phyloP scores from a whole-genome alignment of 352 stramenopile genomes.

The Thraustotheca clavata region DNA sequence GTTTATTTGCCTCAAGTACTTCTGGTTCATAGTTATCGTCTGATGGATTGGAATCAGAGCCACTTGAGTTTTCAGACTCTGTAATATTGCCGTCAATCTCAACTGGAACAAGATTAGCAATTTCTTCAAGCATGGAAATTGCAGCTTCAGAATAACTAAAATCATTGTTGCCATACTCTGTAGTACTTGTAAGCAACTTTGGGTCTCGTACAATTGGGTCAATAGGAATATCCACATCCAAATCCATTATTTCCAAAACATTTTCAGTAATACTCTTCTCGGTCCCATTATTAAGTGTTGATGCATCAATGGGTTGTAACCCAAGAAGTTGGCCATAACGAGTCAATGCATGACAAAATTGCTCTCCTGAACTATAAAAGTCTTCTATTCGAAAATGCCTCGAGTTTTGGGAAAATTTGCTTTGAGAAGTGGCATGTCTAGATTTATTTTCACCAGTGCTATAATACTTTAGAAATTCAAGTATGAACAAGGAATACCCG shows the following conservation, averaged over 20 bases:
- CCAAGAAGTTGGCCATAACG: slow-evolving; percentile 51
- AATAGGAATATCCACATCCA: neutral
- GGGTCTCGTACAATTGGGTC: neutral
- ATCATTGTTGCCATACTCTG: neutral
- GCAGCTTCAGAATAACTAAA: slow-evolving; percentile 10
- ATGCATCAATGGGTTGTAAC: slow-evolving; percentile 28
- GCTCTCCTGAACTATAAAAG: slow-evolving; percentile 35
- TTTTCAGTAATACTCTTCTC: neutral
- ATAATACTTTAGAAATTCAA: neutral
- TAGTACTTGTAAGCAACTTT: neutral
- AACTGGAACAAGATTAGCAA: slow-evolving; percentile 50
- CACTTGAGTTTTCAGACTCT: slow-evolving; percentile 31
- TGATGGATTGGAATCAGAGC: slow-evolving; percentile 66
- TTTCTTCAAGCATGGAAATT: slow-evolving; percentile 47
- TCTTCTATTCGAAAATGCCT: slow-evolving; percentile 50
- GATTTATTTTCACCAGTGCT: slow-evolving; percentile 15
- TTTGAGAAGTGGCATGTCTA: neutral
- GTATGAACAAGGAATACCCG: slow-evolving; percentile 22
- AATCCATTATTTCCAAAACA: neutral
- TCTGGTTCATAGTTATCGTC: slow-evolving; percentile 54
- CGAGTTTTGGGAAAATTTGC: neutral
- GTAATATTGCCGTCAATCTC: slow-evolving; percentile 25
- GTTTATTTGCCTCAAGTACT: slow-evolving; percentile 28
- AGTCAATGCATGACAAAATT: slow-evolving; percentile 46
- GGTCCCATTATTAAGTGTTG: neutral